phyloP scores from a whole-genome alignment of 2,329 filamentous ascomycete genomes.

The Nigrospora osmanthi region DNA sequence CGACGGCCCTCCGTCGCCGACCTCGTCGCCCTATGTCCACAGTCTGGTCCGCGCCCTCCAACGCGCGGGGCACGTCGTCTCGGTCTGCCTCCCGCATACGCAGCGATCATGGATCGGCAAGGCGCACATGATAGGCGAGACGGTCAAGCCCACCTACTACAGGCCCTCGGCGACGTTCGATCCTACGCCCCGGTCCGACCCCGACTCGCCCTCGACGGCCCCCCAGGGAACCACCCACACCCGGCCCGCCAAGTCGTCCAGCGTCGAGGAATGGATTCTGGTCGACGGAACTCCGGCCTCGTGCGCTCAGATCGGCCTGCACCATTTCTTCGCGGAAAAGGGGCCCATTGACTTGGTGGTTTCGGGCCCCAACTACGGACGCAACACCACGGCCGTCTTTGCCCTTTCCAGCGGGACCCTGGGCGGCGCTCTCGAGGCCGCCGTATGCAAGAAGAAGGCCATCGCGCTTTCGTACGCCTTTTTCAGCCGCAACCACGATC shows the following conservation, averaged over 20 bases:
- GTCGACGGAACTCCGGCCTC: conserved; percentile 75
- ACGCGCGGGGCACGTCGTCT: conserved; percentile 74
- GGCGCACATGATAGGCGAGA: conserved; percentile 89
- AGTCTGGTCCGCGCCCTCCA: conserved; percentile 65
- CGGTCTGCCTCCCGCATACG: conserved; percentile 81
- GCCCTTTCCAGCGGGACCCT: conserved; percentile 71
- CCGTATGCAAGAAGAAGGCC: conserved; percentile 59
- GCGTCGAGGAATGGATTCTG: conserved; percentile 70
- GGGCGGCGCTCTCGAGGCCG: conserved; percentile 70
- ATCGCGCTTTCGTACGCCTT: conserved; percentile 90
- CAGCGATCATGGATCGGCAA: conserved; percentile 99
- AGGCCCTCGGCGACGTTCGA: conserved; percentile 39
- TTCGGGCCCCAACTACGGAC: conserved; percentile 74
- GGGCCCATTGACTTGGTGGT: conserved; percentile 70
- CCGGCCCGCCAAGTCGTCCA: conserved; percentile 40
- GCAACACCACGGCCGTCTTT: conserved; percentile 76
- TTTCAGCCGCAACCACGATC: conserved; percentile 77
- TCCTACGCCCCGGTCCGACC: conserved; percentile 19
- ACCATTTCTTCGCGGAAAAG: conserved; percentile 68
- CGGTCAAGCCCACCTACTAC: conserved; percentile 79
- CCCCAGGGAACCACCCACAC: conserved; percentile 59
- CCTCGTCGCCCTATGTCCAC: conserved; percentile 75
- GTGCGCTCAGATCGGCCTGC: conserved; percentile 74
- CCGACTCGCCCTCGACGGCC: conserved; percentile 22
- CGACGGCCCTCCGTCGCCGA: conserved; percentile 70